These are phyloP conservation scores for Scutellaria baicalensis DNA, from an alignment of 257 asterid genomes.

Conservation along the genomic window DNA sequence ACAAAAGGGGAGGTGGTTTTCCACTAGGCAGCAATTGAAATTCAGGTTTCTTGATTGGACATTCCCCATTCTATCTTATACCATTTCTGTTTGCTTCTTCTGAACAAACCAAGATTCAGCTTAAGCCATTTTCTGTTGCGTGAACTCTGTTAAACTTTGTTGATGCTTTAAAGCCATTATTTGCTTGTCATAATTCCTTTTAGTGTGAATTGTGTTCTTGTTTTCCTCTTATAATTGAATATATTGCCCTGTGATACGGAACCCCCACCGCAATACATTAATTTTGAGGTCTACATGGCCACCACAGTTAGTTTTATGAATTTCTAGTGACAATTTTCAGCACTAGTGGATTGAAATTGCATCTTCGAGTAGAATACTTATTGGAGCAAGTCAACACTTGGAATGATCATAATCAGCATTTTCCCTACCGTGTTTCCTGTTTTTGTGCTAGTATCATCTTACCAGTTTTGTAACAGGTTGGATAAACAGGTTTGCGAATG, in stretches of 20 bases:
- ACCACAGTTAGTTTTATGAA: background rate
- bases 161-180: background rate
- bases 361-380: background rate
- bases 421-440: background rate
- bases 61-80: background rate
- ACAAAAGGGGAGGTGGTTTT: background rate
- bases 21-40: background rate
- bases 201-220: background rate
- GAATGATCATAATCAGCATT: background rate
- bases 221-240: too few relatives aligned
- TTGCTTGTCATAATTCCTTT: background rate
- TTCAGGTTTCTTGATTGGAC: background rate
- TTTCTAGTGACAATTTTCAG: background rate
- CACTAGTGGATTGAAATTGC: background rate
- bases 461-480: slow-evolving; percentile 52
- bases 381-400: background rate
- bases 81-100: background rate
- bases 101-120: background rate
- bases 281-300: background rate
- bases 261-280: background rate
- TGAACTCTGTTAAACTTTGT: background rate
- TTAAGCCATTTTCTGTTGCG: background rate
- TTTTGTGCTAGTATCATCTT: slow-evolving; percentile 3
- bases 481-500: slow-evolving; percentile 95
- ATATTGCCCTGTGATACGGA: background rate